A percentile compares a stretch with the other conserved stretches of the same genome.
Evolutionary conservation across 108 stramenopile genomes (phyloP).

Genomic region (Cylindrotheca closterium): DNA sequence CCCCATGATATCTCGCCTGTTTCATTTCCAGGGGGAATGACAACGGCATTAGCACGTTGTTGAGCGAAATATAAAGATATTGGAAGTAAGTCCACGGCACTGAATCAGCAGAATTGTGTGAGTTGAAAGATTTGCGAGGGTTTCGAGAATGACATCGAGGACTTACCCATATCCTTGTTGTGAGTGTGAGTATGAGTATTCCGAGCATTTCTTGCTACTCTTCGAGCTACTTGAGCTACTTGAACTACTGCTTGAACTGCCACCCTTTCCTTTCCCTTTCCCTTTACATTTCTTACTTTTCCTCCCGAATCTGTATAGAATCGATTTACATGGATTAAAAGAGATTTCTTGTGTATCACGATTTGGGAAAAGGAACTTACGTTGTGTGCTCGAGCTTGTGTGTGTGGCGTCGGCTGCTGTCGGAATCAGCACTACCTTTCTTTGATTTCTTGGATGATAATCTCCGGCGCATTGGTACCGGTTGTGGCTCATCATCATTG

Average conservation of each 20-base stretch:
- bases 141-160: background rate
- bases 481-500: too few relatives aligned
- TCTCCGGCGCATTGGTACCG: too few relatives aligned
- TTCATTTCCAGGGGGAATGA: background rate
- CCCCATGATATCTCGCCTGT: background rate
- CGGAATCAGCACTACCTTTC: background rate
- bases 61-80: background rate
- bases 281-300: too few relatives aligned
- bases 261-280: conserved; percentile 5
- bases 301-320: too few relatives aligned
- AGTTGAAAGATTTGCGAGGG: background rate
- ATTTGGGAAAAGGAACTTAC: background rate
- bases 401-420: too few relatives aligned
- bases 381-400: too few relatives aligned
- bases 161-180: background rate
- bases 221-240: background rate
- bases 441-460: background rate
- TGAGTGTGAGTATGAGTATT: too few relatives aligned
- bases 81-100: background rate
- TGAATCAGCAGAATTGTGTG: background rate
- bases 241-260: conserved; percentile 4
- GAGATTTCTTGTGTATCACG: background rate
- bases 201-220: conserved; percentile 7
- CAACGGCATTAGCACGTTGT: background rate
- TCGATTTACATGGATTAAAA: background rate